Conservation (phyloP, 2,329 filamentous ascomycete genomes). For the Penicillium aurantiogriseum region DNA sequence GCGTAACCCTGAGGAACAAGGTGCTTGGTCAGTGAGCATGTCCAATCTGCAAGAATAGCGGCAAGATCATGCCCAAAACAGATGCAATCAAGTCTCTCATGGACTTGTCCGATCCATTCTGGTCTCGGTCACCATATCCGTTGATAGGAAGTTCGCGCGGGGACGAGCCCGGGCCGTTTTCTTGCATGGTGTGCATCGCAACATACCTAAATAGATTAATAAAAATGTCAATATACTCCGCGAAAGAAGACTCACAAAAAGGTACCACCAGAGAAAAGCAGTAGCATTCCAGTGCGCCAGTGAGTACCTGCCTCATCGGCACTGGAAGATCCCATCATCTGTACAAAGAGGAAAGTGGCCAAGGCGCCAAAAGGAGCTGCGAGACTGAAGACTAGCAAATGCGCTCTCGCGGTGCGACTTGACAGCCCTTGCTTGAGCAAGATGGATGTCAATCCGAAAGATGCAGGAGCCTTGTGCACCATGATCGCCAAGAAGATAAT, state of each 20-base stretch:
- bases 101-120: constrained; percentile 38
- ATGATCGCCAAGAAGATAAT: constrained; percentile 96
- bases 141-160: constrained; percentile 39
- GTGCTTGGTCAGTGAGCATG: constrained; percentile 42
- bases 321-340: constrained; percentile 59
- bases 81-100: constrained; percentile 48
- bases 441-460: constrained; percentile 89
- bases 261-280: constrained; percentile 94
- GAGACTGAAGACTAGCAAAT: constrained; percentile 86
- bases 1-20: background rate
- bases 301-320: constrained; percentile 60
- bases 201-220: constrained; percentile 66
- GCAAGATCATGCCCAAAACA: constrained; percentile 49
- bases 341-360: constrained; percentile 76
- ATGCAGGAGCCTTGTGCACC: constrained; percentile 94
- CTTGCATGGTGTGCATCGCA: constrained; percentile 97
- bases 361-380: constrained; percentile 86
- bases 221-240: constrained; percentile 10
- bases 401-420: constrained; percentile 78
- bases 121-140: constrained; percentile 44
- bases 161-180: constrained; percentile 47
- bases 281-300: constrained; percentile 88
- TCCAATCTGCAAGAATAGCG: constrained; percentile 48
- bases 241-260: constrained; percentile 68
- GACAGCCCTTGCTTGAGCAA: constrained; percentile 87